Evolutionary conservation across 495 filamentous ascomycete species (phyloP).

Genomic region (Astrocystis sublimbata): DNA sequence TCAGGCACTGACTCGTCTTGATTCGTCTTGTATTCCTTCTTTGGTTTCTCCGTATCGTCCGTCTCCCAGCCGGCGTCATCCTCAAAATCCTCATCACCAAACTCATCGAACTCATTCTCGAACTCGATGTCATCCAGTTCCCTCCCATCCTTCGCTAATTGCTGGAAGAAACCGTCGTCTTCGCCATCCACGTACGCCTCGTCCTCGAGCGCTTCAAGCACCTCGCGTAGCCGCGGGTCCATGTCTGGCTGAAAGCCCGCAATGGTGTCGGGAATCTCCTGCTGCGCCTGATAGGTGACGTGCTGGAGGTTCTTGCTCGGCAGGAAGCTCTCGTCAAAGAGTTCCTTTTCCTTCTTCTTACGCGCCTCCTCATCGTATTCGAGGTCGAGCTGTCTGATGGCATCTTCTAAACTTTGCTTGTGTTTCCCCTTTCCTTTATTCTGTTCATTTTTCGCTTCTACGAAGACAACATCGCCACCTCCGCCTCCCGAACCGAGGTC

Average conservation of each 20-base stretch:
- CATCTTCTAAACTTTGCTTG: constrained; percentile 72
- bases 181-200: constrained; percentile 93
- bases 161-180: constrained; percentile 77
- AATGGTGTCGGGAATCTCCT: constrained; percentile 87
- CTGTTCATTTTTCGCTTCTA: constrained; percentile 68
- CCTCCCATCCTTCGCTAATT: constrained; percentile 70
- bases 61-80: constrained; percentile 90
- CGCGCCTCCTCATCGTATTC: constrained; percentile 47
- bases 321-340: constrained; percentile 68
- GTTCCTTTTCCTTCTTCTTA: constrained; percentile 53
- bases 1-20: constrained; percentile 52
- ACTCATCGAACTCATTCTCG: constrained; percentile 61
- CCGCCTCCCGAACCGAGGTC: constrained; percentile 60
- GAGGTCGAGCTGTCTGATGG: constrained; percentile 65
- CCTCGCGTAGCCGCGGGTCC: constrained; percentile 92
- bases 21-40: constrained; percentile 47
- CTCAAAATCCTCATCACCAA: too few species aligned
- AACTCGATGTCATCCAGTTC: constrained; percentile 58
- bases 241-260: constrained; percentile 96
- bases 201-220: constrained; percentile 91
- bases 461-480: constrained; percentile 68
- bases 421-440: constrained; percentile 69
- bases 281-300: constrained; percentile 87
- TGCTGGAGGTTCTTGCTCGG: constrained; percentile 70
- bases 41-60: constrained; percentile 82